Conservation (phyloP, 75 land plant species). For the Picea sitchensis region DNA sequence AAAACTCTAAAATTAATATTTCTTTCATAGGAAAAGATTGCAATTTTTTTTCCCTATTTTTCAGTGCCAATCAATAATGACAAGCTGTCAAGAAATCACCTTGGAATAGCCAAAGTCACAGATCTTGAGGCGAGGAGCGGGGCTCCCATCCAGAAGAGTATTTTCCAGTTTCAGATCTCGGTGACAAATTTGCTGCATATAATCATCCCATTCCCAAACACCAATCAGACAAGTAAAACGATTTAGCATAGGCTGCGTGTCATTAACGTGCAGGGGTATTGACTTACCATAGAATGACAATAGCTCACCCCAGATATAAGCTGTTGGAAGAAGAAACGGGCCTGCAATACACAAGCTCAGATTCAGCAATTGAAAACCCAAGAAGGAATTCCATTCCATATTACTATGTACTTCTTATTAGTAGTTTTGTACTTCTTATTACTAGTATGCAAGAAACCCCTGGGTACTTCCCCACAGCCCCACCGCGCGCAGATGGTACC, state of each 20-base stretch:
- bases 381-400: background rate
- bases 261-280: background rate
- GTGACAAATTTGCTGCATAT: constrained; percentile 88
- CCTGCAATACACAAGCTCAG: constrained; percentile 31
- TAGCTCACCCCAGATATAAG: constrained; percentile 93
- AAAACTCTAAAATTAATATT: background rate
- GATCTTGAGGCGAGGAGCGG: constrained; percentile 86
- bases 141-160: constrained; percentile 86
- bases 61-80: background rate
- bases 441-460: too few species aligned
- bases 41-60: background rate
- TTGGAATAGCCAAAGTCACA: constrained; percentile 98
- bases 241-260: background rate
- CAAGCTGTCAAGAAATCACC: constrained; percentile 26
- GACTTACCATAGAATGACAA: constrained; percentile 82
- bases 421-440: too few species aligned
- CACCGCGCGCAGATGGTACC: too few species aligned
- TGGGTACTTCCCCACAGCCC: too few species aligned
- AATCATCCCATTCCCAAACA: background rate
- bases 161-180: constrained; percentile 93
- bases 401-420: background rate
- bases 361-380: background rate
- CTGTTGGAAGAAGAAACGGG: constrained; percentile 95
- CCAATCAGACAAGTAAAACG: background rate
- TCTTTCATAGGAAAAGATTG: background rate